A percentile compares a stretch with the other conserved stretches of the same genome.
phyloP scores from a whole-genome alignment of 129 eudicot species.

The Helichrysum umbraculigerum region DNA sequence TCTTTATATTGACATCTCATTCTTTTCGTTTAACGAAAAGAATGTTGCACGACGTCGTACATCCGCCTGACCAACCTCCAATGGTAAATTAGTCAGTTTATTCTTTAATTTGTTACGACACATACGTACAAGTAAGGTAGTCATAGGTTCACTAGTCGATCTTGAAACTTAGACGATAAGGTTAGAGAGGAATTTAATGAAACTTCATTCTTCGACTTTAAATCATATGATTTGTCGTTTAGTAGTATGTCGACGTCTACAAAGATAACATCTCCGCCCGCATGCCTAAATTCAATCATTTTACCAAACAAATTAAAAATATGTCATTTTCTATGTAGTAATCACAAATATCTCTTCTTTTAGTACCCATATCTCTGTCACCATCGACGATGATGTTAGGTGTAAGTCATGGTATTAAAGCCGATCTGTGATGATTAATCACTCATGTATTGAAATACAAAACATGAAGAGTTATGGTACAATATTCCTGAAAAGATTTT shows the following conservation, averaged over 20 bases:
- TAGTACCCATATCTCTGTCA: conserved; percentile 29
- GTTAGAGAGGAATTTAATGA: conserved; percentile 12
- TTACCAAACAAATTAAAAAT: conserved; percentile 41
- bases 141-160: conserved; percentile 3
- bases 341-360: conserved; percentile 28
- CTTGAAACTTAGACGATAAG: conserved; percentile 8
- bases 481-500: not conserved
- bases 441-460: conserved; percentile 23
- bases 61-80: conserved; percentile 53
- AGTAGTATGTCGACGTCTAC: conserved; percentile 24
- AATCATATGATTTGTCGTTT: conserved; percentile 29
- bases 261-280: conserved; percentile 27
- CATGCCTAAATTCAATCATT: conserved; percentile 44
- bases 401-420: conserved; percentile 37
- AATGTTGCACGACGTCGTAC: conserved; percentile 54
- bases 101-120: conserved; percentile 4
- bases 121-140: conserved; percentile 17
- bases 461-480: conserved; percentile 28
- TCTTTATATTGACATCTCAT: not conserved
- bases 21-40: not conserved
- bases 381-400: conserved; percentile 33
- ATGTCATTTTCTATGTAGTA: conserved; percentile 37
- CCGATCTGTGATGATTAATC: conserved; percentile 1
- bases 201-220: not conserved
- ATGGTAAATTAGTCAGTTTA: conserved; percentile 22